Evolutionary conservation across 306 rosid species (phyloP), one percentile per base, ranked within the genome.

Genomic region (Casuarina glauca): DNA sequence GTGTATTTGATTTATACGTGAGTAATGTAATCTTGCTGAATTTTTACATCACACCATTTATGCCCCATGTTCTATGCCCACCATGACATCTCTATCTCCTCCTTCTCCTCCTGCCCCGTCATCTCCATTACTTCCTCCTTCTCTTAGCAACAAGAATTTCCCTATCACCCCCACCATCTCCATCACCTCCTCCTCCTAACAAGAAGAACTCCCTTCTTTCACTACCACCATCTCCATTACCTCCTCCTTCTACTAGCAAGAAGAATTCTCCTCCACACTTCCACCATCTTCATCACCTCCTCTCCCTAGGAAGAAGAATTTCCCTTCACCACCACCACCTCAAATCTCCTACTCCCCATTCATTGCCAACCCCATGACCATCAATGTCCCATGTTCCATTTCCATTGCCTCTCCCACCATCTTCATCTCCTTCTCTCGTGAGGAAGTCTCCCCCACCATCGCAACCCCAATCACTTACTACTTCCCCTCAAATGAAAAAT

Each of bases 61-160:
- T 26, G 32, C 32, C 32, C 32, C 32, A 26, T 26, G 32, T 26
- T 26, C 32, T 26, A 0, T 43, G 44, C 0, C 68, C 68, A 0
- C 68, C 68, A 26, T 26, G 0, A 43, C 68, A 0, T 62, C 69
- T 0, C 19, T 44, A 5, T 62, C 68, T 0, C 68, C 68, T 0
- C 68, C 68, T 0, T 62, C 68, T 0, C 68, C 68, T 0, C 68
- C 68, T 0, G 44, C 44, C 68, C 0, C 44, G 0, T 43, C 68
- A 0, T 43, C 68, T 0, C 68, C 68, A 3, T 61, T 43, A 0
- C 69, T 44, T 0, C 69, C 69, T 0, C 68, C 68, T 0, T 44
- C 69, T 36, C 67, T 0, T 26, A 26, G 32, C 32, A 26, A 26
- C 32, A 26, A 26, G 32, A 0, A 20, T 26, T 26, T 26, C 32